Evolutionary conservation across 108 stramenopile genomes (phyloP).

Genomic region (Fragilariopsis cylindrus): DNA sequence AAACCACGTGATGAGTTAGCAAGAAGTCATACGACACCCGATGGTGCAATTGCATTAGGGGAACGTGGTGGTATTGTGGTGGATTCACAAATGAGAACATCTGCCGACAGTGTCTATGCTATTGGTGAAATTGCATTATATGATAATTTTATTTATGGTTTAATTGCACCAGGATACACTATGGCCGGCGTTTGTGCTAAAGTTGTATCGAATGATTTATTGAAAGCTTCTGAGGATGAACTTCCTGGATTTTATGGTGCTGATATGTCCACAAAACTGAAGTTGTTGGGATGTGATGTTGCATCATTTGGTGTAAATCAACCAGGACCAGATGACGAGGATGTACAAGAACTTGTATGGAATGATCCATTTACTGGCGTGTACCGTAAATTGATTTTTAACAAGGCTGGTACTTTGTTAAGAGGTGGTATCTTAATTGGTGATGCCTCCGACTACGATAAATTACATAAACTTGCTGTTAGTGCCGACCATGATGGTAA

Average conservation of each 20-base stretch:
- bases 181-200: slow-evolving; percentile 92
- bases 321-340: slow-evolving; percentile 77
- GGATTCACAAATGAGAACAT: slow-evolving; percentile 80
- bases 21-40: slow-evolving; percentile 30
- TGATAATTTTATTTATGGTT: slow-evolving; percentile 92
- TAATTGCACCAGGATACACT: slow-evolving; percentile 89
- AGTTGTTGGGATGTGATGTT: slow-evolving; percentile 94
- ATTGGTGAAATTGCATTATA: slow-evolving; percentile 92
- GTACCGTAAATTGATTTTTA: slow-evolving; percentile 95
- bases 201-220: slow-evolving; percentile 60
- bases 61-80: slow-evolving; percentile 92
- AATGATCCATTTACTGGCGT: slow-evolving; percentile 85
- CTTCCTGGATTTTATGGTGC: slow-evolving; percentile 85
- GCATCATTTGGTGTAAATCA: slow-evolving; percentile 92
- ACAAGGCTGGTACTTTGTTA: slow-evolving; percentile 86
- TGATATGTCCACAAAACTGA: slow-evolving; percentile 93
- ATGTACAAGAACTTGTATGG: slow-evolving; percentile 85
- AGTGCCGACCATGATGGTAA: slow-evolving; percentile 35
- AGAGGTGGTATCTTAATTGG: slow-evolving; percentile 93
- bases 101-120: slow-evolving; percentile 82
- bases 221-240: slow-evolving; percentile 28
- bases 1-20: slow-evolving; percentile 93
- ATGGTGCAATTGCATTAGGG: slow-evolving; percentile 65
- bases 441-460: slow-evolving; percentile 87
- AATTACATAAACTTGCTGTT: slow-evolving; percentile 77